Base-by-base conservation (phyloP, 352 stramenopile species). In the Globisporangium polare region DNA sequence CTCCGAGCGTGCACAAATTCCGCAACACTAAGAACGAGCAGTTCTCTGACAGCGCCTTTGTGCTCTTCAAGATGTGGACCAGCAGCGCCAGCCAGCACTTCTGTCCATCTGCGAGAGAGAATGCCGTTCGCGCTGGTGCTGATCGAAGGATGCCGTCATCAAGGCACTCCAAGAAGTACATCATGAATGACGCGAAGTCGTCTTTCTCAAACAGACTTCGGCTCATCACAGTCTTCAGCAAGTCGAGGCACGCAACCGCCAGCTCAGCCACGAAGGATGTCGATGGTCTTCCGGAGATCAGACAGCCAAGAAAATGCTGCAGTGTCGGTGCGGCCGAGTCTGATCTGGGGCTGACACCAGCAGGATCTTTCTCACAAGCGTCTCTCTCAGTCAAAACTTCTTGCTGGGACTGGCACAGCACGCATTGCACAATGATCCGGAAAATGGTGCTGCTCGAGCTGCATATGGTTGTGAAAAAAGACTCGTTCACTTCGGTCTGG, bases 31-130 rank as follows among this genome's bases (percentile, higher is more conserved):
- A n/a, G 26, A 88, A 64, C 1, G 78, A 76, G 29, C 66, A 78
- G 17, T 78, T 80, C 20, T 76, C 72, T 3, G 60, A 68, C 9
- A 92, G 56, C 0, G 71, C 70, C 18, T 75, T 72, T 3, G 79
- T 74, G 27, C 60, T 68, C 37, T 88, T 74, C 12, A 92, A 63
- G 9, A 87, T 63, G 27, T 77, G 64, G 1, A 82, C 69, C n/a
- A 92, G 20, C 10, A 94, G 60, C 4, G 70, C 61, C 12, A 94
- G 67, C 84, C 84, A 94, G 52, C 66, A 85, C 24, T 77, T 82
- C 46, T 88, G 82, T 0, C 71, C 76, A 62, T 73, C 63, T 0
- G 65, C 42, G 1, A 60, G 58, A 13, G 62, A 54, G 12, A 59
- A 54, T 3, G 49, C 13, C 10, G 47, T 17, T 22, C 17, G 12